Evolutionary conservation across 352 stramenopile species (phyloP).

Genomic region (Thraustochytrium striatum): DNA sequence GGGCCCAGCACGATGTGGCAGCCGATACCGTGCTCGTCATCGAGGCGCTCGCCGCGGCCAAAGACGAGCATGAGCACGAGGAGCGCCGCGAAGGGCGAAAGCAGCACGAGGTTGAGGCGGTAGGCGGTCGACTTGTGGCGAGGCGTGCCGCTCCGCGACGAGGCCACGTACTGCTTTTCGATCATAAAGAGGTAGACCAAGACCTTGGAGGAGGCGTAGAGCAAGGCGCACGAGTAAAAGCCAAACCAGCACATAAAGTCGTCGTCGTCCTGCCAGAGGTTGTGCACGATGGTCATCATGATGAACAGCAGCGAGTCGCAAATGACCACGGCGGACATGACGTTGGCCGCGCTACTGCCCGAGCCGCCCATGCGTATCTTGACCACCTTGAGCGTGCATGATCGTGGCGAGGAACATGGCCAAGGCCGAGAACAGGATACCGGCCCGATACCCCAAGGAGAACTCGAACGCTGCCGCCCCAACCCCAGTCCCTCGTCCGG

Average conservation of each 20-base stretch:
- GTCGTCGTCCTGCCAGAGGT: neutral
- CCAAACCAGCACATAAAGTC: neutral
- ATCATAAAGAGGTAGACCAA: neutral
- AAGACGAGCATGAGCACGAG: neutral
- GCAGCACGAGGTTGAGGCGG: neutral
- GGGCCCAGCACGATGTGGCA: neutral
- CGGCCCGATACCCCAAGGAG: no score
- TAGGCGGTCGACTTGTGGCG: neutral
- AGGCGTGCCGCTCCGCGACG: neutral
- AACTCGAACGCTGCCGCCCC: no score
- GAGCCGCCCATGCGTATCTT: no score
- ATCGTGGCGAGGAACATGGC: no score
- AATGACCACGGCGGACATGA: no score
- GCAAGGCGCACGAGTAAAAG: neutral
- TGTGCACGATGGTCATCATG: no score
- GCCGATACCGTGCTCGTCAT: no score
- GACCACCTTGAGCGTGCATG: no score
- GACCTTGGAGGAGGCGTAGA: neutral
- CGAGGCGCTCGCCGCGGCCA: neutral
- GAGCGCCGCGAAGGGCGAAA: neutral
- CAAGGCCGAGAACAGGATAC: no score
- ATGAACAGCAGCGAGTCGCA: no score
- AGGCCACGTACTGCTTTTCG: neutral
- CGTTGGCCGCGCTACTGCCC: no score
- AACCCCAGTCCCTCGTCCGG: no score